Evolutionary conservation across 169 alveolate species (phyloP), one percentile per base, ranked within the genome.

Genomic region (Theileria parva): DNA sequence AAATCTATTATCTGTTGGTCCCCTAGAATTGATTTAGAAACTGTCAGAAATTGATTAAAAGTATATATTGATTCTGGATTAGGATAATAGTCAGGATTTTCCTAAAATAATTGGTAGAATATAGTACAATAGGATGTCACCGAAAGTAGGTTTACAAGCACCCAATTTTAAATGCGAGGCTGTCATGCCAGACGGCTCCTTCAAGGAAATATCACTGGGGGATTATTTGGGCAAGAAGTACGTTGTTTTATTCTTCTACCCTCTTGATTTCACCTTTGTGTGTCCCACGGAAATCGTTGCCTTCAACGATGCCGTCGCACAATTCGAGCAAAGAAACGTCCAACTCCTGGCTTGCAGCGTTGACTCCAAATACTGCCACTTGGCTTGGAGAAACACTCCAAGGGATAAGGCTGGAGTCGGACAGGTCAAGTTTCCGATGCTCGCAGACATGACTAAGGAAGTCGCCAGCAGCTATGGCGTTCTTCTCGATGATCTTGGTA

Each of bases 201-300:
- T 98, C 91, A 93, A 96, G 78, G 94, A 88, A 67, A 87, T 98
- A 13, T 86, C 94, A 57, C 92, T 98, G 77, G 34, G 92, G 21
- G 97, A 97, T 81, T 98, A 92, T 94, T 89, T 90, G 73, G 99
- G 99, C 21, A 68, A 68, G 85, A 94, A 95, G 92, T 97, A 98
- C 89, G 98, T 97, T 3, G 95, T 97, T 50, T 92, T 98, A 32
- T 98, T 97, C 96, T 98, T 98, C 95, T 98, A 98, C 91, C 99
- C 99, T 25, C 89, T 98, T 77, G 99, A 98, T 88, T 98, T 98
- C 92, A 98, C 99, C 48, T 98, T 97, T 77, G 99, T 98, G 27
- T 98, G 99, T 91, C 99, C 99, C 32, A 97, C 99, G 39, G 99
- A 98, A 91, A 98, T 98, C 69, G 89, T 96, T 67, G 98, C 98